Evolutionary conservation across 2,329 filamentous ascomycete genomes (phyloP).

Genomic region (Lojkania enalia): DNA sequence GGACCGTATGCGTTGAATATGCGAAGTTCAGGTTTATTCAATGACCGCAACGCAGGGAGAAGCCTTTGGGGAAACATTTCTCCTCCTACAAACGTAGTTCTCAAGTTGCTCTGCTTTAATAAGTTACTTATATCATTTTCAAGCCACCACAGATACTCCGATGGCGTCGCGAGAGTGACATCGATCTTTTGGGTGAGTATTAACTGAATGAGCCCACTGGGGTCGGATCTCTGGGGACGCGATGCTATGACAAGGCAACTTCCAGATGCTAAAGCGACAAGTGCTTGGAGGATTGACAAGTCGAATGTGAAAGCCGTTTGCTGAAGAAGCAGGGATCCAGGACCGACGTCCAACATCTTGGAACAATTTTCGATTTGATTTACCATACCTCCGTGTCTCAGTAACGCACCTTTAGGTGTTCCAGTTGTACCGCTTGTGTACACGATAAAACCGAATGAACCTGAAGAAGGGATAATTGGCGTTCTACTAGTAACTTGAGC

Average conservation of each 20-base stretch:
- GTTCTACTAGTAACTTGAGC: too few relatives aligned
- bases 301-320: constrained; percentile 47
- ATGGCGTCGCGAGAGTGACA: constrained; percentile 44
- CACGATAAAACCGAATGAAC: background rate
- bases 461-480: too few relatives aligned
- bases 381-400: constrained; percentile 45
- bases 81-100: constrained; percentile 28
- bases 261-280: constrained; percentile 46
- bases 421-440: constrained; percentile 17
- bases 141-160: constrained; percentile 42
- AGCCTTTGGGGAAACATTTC: constrained; percentile 1
- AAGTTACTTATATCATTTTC: constrained; percentile 18
- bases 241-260: constrained; percentile 43
- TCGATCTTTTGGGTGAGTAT: constrained; percentile 43
- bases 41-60: background rate
- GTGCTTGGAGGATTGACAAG: constrained; percentile 46
- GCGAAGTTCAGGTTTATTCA: background rate
- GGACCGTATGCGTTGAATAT: constrained; percentile 11
- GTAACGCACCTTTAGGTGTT: constrained; percentile 11
- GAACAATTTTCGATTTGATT: constrained; percentile 6
- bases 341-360: background rate
- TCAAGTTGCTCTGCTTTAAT: constrained; percentile 22
- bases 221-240: constrained; percentile 32
- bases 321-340: constrained; percentile 35
- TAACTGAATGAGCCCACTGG: constrained; percentile 38